These are phyloP conservation scores for Beauveria brongniartii DNA, from an alignment of 2,329 filamentous ascomycete species.

Conservation along the genomic window DNA sequence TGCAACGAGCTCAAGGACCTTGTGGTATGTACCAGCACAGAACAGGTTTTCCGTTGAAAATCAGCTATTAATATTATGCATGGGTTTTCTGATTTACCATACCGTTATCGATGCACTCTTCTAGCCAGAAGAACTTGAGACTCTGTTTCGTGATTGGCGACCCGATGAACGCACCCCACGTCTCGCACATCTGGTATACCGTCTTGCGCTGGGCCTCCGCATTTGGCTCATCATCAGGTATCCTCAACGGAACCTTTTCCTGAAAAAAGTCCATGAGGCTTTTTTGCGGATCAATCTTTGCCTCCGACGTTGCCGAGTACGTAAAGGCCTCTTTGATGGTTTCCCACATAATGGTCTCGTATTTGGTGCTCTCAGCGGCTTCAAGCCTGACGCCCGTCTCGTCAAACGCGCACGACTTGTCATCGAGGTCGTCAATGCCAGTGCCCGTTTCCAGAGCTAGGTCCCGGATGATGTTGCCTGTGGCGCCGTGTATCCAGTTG, in stretches of 20 bases:
- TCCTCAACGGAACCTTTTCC: conserved; percentile 34
- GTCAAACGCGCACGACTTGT: conserved; percentile 47
- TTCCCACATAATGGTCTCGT: conserved; percentile 54
- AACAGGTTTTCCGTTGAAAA: conserved; percentile 46
- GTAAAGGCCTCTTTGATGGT: conserved; percentile 61
- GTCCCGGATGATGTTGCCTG: conserved; percentile 61
- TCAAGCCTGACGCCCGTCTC: conserved; percentile 45
- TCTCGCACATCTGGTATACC: conserved; percentile 47
- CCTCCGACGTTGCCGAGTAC: conserved; percentile 50
- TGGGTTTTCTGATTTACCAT: background rate
- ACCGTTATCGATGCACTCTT: conserved; percentile 69
- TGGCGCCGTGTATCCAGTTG: conserved; percentile 75
- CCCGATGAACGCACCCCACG: conserved; percentile 67
- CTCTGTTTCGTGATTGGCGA: conserved; percentile 57
- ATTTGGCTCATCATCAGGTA: conserved; percentile 36
- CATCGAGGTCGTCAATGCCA: conserved; percentile 38
- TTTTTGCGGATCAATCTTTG: conserved; percentile 36
- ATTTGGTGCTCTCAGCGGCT: conserved; percentile 35
- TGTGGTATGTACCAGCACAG: conserved; percentile 50
- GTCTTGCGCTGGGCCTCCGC: conserved; percentile 33
- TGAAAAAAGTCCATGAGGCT: conserved; percentile 49
- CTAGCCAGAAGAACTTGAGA: conserved; percentile 69
- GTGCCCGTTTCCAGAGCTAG: conserved; percentile 56
- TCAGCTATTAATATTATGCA: background rate
- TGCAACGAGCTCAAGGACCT: conserved; percentile 50